Base-by-base conservation (phyloP, 2,329 filamentous ascomycete genomes). In the Penicillium expansum region DNA sequence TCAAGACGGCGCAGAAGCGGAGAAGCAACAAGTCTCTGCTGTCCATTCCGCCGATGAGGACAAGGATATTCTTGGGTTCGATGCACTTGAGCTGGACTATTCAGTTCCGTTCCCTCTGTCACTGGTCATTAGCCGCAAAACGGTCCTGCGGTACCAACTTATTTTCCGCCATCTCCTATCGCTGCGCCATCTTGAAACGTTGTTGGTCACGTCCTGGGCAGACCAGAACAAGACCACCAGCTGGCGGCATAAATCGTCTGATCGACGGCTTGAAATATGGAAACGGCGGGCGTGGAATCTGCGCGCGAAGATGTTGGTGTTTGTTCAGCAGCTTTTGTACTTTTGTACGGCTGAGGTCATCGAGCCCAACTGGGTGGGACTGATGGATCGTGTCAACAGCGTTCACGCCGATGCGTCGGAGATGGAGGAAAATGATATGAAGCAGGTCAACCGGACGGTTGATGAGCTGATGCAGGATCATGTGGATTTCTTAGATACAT, bases 401-500 rank as follows among this genome's bases (percentile, higher is more conserved):
- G 78, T 84, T 9, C 79, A 80, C 61, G 77, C 76, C 8, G 66
- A 74, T 58, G 67, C 69, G 8, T 71, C 67, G 39, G 74, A 71
- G 65, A 68, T 72, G 51, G 69, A 70, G 7, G 69, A 68, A 54
- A 76, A 70, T 60, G 75, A 71, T 29, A 73, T 69, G 33, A 77
- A 73, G 52, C 77, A 82, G 55, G 80, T 81, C n/a, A 86, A 85
- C 66, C 74, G 92, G 37, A 99, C 94, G 0, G 94, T 99, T 1
- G 94, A 99, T 69, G 92, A 97, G 77, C 78, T 99, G 70, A 99
- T 99, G 94, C 91, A 97, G 77, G 92, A 97, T 70, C 94, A 99
- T 76, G 92, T 99, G 58, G 94, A 97, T 76, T 99, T 99, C 73
- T 79, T 99, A 47, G 94, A 97, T 67, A 97, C 94, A 4, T 99